Evolutionary conservation across 257 asterid species (phyloP).

Genomic region (Schizonepeta tenuifolia): DNA sequence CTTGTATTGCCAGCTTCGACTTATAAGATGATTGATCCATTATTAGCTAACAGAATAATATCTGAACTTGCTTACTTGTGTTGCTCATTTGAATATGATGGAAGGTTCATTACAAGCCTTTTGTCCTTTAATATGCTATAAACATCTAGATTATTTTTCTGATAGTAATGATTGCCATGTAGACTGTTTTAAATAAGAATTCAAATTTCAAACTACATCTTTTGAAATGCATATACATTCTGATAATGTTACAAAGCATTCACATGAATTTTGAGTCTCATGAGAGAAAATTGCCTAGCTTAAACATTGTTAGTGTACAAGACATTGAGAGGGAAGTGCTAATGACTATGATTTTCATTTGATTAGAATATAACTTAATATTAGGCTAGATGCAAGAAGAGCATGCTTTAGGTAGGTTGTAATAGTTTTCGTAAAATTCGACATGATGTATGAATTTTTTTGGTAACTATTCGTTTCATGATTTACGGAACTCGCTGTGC

Average conservation of each 20-base stretch:
- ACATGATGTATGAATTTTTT: conserved; percentile 10
- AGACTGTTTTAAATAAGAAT: too few relatives aligned
- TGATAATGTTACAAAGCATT: background rate
- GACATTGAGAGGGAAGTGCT: background rate
- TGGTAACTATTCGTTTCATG: background rate
- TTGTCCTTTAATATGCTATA: background rate
- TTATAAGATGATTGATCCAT: background rate
- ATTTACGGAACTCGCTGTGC: background rate
- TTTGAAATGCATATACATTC: too few relatives aligned
- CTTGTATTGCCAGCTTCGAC: background rate
- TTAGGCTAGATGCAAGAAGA: background rate
- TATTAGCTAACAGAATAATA: background rate
- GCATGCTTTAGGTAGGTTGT: background rate
- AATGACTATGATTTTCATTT: background rate
- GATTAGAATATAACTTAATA: background rate
- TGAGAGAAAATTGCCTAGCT: background rate
- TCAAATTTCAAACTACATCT: conserved; percentile 6
- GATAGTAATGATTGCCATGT: too few relatives aligned
- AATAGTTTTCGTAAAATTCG: background rate
- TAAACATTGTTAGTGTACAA: background rate
- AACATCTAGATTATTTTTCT: too few relatives aligned
- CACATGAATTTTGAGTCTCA: background rate
- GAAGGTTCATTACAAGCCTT: background rate
- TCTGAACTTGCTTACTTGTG: conserved; percentile 5
- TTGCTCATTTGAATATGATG: background rate